Evolutionary conservation across 371 early-diverging fungal species (phyloP).

Genomic region (Fennellomyces sp.): DNA sequence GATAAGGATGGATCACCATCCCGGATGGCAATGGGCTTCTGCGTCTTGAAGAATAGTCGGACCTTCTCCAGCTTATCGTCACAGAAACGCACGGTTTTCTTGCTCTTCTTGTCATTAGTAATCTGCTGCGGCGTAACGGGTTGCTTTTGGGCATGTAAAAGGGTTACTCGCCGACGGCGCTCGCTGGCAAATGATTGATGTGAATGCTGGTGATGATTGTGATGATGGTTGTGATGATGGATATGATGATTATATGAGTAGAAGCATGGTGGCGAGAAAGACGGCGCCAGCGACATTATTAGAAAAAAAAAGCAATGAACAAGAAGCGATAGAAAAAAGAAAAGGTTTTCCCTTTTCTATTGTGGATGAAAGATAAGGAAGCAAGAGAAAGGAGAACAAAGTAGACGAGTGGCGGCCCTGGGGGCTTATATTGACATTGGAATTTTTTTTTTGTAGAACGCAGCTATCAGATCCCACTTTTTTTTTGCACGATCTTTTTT

Average conservation of each 20-base stretch:
- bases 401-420: too few species aligned
- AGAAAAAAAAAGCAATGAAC: not conserved
- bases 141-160: conserved; percentile 6
- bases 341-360: not conserved
- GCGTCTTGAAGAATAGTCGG: conserved; percentile 57
- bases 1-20: conserved; percentile 34
- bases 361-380: not conserved
- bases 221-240: not conserved
- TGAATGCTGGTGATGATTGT: conserved; percentile 1
- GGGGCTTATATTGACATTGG: too few species aligned
- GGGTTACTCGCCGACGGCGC: conserved; percentile 8
- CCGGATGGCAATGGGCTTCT: conserved; percentile 56
- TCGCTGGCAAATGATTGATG: conserved; percentile 1
- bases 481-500: too few species aligned
- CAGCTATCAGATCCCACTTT: too few species aligned
- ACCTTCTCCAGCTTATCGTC: conserved; percentile 58
- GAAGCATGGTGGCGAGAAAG: conserved; percentile 11
- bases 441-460: too few species aligned
- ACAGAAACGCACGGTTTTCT: conserved; percentile 36
- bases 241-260: conserved; percentile 7
- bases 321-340: not conserved
- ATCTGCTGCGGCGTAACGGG: not conserved
- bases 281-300: conserved; percentile 12
- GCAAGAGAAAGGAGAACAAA: conserved; percentile 2
- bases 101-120: conserved; percentile 1